Evolutionary conservation across 768 basidiomycete species (phyloP).

Genomic region (Leccinum fibrillosum): DNA sequence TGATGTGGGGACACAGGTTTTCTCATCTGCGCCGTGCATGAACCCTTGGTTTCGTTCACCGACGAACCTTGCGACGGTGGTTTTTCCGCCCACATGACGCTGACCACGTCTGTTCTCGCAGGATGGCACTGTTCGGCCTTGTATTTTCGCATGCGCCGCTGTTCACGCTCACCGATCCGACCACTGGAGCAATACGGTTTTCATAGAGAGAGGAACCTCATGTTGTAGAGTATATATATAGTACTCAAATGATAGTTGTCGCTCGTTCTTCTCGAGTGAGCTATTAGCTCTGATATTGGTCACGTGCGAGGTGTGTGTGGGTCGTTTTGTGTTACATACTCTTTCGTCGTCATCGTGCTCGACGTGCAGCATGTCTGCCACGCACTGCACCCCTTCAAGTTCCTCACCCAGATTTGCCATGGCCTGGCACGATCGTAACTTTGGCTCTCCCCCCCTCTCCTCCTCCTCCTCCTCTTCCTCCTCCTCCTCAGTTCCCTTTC

Average conservation of each 20-base stretch:
- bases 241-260: background rate
- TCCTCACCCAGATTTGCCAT: background rate
- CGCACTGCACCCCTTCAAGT: conserved; percentile 25
- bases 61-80: conserved; percentile 15
- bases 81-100: conserved; percentile 13
- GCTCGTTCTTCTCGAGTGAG: background rate
- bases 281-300: conserved; percentile 17
- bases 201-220: conserved; percentile 24
- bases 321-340: conserved; percentile 5
- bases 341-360: background rate
- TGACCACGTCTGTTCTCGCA: conserved; percentile 30
- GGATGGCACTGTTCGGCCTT: conserved; percentile 33
- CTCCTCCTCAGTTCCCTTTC: conserved; percentile 22
- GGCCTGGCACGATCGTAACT: background rate
- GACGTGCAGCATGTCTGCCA: conserved; percentile 32
- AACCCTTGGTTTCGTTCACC: conserved; percentile 18
- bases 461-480: conserved; percentile 3
- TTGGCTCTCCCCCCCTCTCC: conserved; percentile 7
- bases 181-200: conserved; percentile 30
- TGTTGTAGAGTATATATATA: conserved; percentile 21
- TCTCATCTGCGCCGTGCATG: conserved; percentile 10
- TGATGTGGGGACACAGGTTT: conserved; percentile 21
- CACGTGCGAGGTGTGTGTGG: conserved; percentile 22
- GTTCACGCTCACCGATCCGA: conserved; percentile 31
- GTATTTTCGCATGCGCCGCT: conserved; percentile 31